Conservation (phyloP, 768 basidiomycete species). For the Mycena latifolia region DNA sequence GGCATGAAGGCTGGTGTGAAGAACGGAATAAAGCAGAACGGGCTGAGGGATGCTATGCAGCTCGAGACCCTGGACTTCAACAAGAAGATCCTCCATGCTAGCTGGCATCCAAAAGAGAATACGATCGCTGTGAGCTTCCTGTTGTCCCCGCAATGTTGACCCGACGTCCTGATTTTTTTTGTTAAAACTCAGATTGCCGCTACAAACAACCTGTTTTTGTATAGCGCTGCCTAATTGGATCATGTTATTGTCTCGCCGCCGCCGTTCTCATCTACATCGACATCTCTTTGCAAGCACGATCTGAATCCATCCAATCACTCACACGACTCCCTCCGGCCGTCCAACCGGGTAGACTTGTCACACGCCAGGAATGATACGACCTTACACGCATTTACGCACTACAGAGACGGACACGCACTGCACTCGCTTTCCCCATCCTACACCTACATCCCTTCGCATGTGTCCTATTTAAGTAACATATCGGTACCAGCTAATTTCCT, state of each 20-base stretch:
- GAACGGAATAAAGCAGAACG: constrained; percentile 81
- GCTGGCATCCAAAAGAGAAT: constrained; percentile 99
- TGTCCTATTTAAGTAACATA: constrained; percentile 36
- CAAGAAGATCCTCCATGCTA: constrained; percentile 96
- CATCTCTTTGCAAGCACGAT: constrained; percentile 34
- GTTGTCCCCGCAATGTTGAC: neutral
- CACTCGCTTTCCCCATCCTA: constrained; percentile 29
- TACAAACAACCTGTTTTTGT: constrained; percentile 95
- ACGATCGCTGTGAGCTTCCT: constrained; percentile 90
- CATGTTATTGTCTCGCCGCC: constrained; percentile 8
- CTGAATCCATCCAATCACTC: constrained; percentile 26
- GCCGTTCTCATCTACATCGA: constrained; percentile 27
- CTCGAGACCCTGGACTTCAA: constrained; percentile 91
- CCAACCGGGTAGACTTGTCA: constrained; percentile 28
- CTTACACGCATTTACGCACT: constrained; percentile 31
- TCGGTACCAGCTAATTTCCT: constrained; percentile 31
- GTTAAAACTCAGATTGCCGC: constrained; percentile 90
- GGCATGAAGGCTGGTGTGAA: constrained; percentile 76
- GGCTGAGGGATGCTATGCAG: constrained; percentile 89
- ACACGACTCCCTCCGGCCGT: constrained; percentile 19
- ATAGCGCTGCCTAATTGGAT: constrained; percentile 72
- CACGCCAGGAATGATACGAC: constrained; percentile 33
- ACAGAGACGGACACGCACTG: constrained; percentile 35
- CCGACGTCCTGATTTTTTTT: constrained; percentile 18
- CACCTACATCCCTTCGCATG: constrained; percentile 25